Evolutionary conservation across 768 basidiomycete genomes (phyloP), one percentile per base, ranked within the genome.

Genomic region (Chalciporus pseudorubinellus): DNA sequence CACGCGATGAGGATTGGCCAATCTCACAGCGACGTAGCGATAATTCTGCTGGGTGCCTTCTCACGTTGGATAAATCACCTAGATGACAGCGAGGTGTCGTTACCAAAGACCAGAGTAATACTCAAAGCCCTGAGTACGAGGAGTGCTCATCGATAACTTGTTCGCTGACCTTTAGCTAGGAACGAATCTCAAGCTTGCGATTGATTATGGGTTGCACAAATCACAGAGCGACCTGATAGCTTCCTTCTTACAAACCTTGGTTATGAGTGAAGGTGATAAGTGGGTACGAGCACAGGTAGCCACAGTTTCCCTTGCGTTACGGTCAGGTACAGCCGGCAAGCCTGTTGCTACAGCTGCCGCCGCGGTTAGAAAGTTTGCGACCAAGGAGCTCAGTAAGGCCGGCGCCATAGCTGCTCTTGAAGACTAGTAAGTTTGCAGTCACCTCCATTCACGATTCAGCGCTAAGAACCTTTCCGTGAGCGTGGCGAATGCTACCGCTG

Each of bases 211-310:
- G 18, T 77, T 95, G 38, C 80, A 87, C 55, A 84, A 82, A 60
- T 83, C 85, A 0, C 87, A 92, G 65, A 87, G 82, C 54, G 86
- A 91, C 61, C 77, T 98, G 40, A 88, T 91, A 44, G 89, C 95
- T 4, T 93, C 91, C 1, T 98, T 95, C 70, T 74, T 98, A 61
- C 95, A 98, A 72, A 92, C 92, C 14, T 74, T 98, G 31, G 83
- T 98, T 59, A 98, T 98, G 95, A 92, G 89, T 50, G 94, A 97
- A 74, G 95, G 95, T 14, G 90, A 95, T 59, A 79, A 82, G 55
- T 97, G 92, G 90, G 80, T 98, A n/a, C 74, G 74, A 51, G 77
- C 82, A 3, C 82, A 92, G 52, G 79, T 84, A 4, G 77, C 80
- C 16, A 82, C 81, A 41, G 73, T 94, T 48, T 78, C 83, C 0